Evolutionary conservation across 441 rosid genomes (phyloP), one percentile per base, ranked within the genome.

Genomic region (Arabidopsis hybrid): DNA sequence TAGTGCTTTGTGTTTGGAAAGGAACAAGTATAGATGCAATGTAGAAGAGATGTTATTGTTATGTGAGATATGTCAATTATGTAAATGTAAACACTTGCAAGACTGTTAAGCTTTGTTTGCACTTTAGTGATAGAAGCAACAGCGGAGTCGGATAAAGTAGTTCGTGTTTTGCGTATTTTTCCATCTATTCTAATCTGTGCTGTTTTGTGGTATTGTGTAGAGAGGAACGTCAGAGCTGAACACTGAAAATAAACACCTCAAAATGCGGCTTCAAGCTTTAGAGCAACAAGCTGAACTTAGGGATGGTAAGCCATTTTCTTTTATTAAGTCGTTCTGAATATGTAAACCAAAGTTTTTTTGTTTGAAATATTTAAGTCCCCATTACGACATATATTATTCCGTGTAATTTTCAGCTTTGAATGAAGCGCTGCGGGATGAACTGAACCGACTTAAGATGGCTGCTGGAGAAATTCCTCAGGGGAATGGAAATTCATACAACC

Each of bases 221-320:
- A 89, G 97, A 77, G 97, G 89, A 77, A 89, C 96, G 1, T 74
- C 89, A 14, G 99, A 94, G 65, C 77, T 94, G 69, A 87, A 84
- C 56, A 36, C 82, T 47, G 99, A 89, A 82, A 94, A 94, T 64
- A 94, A 90, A 83, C 97, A 92, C 76, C 91, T 94, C 70, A 94
- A 89, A 78, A 77, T 94, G 89, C 89, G 97, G 65, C 81, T 94
- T 56, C 95, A 94, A 80, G 99, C 99, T 40, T 82, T 92, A 92
- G 94, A 92, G 83, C 97, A 92, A 82, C 97, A 94, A 81, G 92
- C 95, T 56, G 87, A 92, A 47, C 94, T 94, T 70, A 84, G 91
- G 74, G 94, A 78, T 69, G 80, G 77, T 83, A 82, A 34, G 62
- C 58, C 60, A 56, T 26, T 52, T 38, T 49, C 35, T 42, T 21